Base-by-base conservation (phyloP, 1,284 basidiomycete genomes). In the Uromyces viciae-fabae region DNA sequence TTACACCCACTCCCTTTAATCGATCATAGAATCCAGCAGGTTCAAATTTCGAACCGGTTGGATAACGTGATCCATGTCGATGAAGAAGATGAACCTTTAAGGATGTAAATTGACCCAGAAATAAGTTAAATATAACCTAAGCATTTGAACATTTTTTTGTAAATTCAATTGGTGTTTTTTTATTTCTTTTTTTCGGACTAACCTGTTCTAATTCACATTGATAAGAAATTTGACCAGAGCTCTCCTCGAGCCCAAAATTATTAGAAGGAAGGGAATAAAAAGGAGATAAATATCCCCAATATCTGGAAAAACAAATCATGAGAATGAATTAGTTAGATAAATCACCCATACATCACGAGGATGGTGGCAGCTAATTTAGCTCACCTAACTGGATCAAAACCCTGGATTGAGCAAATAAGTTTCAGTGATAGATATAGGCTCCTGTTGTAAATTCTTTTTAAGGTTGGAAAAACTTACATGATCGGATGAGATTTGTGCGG, bases 221-320 rank as follows among this genome's bases (percentile, higher is more conserved):
- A 22, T 43, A 36, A 17, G 73, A 54, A 52, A 75, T 40, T 31
- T 75, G 33, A 4, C 46, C 22, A 58, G 73, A 58, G 52, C 52
- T 58, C 2, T n/a, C 33, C n/a, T 75, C 73, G 7, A 75, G 56
- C 11, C 73, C 73, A 60, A 75, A 75, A 38, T 49, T 43, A 38
- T 75, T 31, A 7, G 15, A 54, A 15, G 73, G 73, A n/a, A 75
- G 52, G 5, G 73, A 60, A 40, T 60, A 38, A 42, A 75, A 75
- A 25, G 73, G 73, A 25, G 73, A 75, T 25, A 75, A 25, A 75
- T 58, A 75, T 36, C 73, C 73, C 73, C 73, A 75, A 38, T 49
- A 75, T 54, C 73, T 75, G 40, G 1, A 22, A 62, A 25, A 17
- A 43, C 19, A 17, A 49, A n/a, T n/a, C n/a, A n/a, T n/a, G n/a